These are phyloP conservation scores for Backusella mclennaniae DNA, from an alignment of 192 early-diverging fungal species.

Conservation along the genomic window DNA sequence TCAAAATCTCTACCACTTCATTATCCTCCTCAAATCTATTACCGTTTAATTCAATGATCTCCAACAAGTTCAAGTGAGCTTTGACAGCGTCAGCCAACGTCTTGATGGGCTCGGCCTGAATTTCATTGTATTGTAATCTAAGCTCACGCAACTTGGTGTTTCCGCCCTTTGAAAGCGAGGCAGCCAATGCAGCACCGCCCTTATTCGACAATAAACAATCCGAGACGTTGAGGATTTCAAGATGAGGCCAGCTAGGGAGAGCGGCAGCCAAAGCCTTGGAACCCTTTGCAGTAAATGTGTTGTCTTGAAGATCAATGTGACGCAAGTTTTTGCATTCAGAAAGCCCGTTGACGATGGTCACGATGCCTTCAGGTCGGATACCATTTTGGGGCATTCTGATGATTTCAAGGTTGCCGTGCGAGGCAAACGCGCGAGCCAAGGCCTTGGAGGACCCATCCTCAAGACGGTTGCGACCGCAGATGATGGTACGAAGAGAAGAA, in stretches of 20 bases:
- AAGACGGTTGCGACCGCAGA: constrained; percentile 92
- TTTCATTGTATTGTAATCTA: constrained; percentile 88
- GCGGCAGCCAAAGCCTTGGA: constrained; percentile 76
- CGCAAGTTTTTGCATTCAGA: constrained; percentile 63
- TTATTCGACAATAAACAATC: constrained; percentile 84
- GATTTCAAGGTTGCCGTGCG: constrained; percentile 71
- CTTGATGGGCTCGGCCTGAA: constrained; percentile 70
- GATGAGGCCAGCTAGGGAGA: constrained; percentile 73
- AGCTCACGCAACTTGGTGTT: constrained; percentile 59
- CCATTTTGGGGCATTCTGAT: constrained; percentile 97
- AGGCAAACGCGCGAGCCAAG: constrained; percentile 80
- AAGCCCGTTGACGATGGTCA: constrained; percentile 67
- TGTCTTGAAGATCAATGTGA: constrained; percentile 92
- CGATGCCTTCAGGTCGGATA: constrained; percentile 93
- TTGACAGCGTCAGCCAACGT: constrained; percentile 66
- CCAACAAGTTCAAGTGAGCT: constrained; percentile 60
- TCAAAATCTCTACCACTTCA: constrained; percentile 71
- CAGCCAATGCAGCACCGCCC: constrained; percentile 67
- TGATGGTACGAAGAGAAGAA: constrained; percentile 75
- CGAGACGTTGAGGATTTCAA: constrained; percentile 81
- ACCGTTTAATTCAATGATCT: constrained; percentile 83
- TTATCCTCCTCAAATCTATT: constrained; percentile 88
- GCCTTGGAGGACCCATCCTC: constrained; percentile 79
- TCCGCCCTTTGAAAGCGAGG: constrained; percentile 60
- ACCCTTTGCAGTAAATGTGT: constrained; percentile 88